phyloP scores from a whole-genome alignment of 2,329 filamentous ascomycete genomes.

The Aureobasidium vineae region DNA sequence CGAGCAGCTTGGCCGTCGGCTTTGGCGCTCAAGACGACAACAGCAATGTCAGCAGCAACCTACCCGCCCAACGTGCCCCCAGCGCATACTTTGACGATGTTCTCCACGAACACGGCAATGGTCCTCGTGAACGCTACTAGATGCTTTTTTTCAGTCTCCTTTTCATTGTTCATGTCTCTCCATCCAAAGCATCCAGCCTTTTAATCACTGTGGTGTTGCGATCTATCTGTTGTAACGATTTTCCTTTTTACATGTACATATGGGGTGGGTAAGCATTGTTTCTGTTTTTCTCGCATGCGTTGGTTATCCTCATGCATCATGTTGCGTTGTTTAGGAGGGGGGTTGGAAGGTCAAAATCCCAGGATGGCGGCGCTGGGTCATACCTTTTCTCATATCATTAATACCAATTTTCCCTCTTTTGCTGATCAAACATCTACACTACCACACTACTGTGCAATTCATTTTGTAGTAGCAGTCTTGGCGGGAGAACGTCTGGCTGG shows the following conservation, averaged over 20 bases:
- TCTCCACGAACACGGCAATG: constrained; percentile 67
- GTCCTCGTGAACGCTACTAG: constrained; percentile 28
- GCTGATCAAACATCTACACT: too few relatives aligned
- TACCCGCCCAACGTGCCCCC: constrained; percentile 69
- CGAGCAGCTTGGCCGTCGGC: constrained; percentile 38
- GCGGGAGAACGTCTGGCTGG: too few relatives aligned
- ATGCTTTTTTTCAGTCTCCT: background rate
- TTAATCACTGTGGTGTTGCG: background rate
- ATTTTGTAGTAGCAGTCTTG: too few relatives aligned
- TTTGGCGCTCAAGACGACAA: constrained; percentile 44
- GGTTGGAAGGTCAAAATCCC: background rate
- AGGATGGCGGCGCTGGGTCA: background rate
- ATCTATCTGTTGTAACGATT: background rate
- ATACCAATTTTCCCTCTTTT: background rate
- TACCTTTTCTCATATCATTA: background rate
- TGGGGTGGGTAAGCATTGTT: background rate
- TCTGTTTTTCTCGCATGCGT: background rate
- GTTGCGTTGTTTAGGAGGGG: background rate
- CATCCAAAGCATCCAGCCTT: background rate
- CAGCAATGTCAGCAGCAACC: constrained; percentile 39
- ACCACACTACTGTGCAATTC: too few relatives aligned
- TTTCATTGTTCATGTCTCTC: background rate
- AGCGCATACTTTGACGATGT: constrained; percentile 89
- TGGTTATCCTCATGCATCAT: background rate
- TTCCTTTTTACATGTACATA: constrained; percentile 6